phyloP scores from a whole-genome alignment of 2,329 filamentous ascomycete species.

The Talaromyces sp. region DNA sequence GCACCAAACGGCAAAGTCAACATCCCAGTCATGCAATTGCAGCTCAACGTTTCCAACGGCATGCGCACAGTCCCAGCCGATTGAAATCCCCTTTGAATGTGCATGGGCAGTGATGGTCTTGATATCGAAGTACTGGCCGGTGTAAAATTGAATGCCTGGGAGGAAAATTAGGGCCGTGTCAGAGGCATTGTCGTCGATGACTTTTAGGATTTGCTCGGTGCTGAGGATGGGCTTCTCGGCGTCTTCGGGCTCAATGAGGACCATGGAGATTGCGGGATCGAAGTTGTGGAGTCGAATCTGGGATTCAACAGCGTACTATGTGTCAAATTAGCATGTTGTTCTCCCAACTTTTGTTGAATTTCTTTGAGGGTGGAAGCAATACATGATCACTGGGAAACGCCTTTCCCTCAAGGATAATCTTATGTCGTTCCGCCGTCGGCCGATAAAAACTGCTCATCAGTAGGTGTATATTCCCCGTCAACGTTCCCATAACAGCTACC shows the following conservation, averaged over 20 bases:
- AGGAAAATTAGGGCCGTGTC: slow-evolving; percentile 73
- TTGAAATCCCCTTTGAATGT: slow-evolving; percentile 64
- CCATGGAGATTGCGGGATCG: slow-evolving; percentile 64
- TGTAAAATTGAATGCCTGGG: slow-evolving; percentile 89
- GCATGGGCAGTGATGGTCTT: slow-evolving; percentile 73
- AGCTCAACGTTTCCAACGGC: slow-evolving; percentile 80
- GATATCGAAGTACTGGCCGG: slow-evolving; percentile 84
- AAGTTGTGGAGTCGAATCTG: slow-evolving; percentile 71
- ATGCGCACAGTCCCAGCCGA: slow-evolving; percentile 88
- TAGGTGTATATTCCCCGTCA: slow-evolving; percentile 78
- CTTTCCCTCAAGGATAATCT: slow-evolving; percentile 85
- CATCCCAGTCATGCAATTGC: slow-evolving; percentile 78
- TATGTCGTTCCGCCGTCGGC: slow-evolving; percentile 63
- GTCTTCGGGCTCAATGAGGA: slow-evolving; percentile 66
- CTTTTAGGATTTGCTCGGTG: slow-evolving; percentile 66
- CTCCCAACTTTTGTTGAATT: not conserved
- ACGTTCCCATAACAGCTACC: slow-evolving; percentile 82
- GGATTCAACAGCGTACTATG: slow-evolving; percentile 75
- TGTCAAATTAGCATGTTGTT: slow-evolving; percentile 15
- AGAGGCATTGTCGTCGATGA: slow-evolving; percentile 71
- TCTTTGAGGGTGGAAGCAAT: slow-evolving; percentile 19
- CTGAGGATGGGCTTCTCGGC: slow-evolving; percentile 56
- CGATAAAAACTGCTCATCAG: slow-evolving; percentile 81
- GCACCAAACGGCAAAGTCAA: slow-evolving; percentile 91
- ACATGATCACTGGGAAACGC: slow-evolving; percentile 85